phyloP scores from a whole-genome alignment of 371 early-diverging fungal species.

The Blakeslea trispora region DNA sequence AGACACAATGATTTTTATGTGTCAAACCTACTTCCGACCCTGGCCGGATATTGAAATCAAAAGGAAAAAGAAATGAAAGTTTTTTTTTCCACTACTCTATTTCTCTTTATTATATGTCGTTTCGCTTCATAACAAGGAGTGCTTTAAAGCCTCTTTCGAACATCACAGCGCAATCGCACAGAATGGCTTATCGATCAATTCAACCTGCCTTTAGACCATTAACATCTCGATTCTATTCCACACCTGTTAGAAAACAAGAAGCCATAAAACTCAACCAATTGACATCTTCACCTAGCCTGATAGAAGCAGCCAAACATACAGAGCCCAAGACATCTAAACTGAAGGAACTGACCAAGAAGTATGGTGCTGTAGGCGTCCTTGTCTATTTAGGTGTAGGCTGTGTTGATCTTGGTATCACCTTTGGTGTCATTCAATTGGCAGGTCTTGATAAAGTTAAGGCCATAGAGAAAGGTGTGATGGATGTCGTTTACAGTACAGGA shows the following conservation, averaged over 20 bases:
- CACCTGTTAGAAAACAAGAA: constrained; percentile 9
- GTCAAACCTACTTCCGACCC: constrained; percentile 7
- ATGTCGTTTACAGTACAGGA: constrained; percentile 16
- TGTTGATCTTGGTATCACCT: constrained; percentile 40
- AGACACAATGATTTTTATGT: not conserved
- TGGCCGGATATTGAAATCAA: constrained; percentile 2
- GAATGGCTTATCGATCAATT: no score
- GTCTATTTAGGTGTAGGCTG: constrained; percentile 47
- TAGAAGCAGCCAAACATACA: constrained; percentile 19
- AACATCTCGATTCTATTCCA: constrained; percentile 12
- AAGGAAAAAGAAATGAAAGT: not conserved
- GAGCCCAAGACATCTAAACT: constrained; percentile 22
- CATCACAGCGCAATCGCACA: not conserved
- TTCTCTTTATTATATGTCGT: not conserved
- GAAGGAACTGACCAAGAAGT: constrained; percentile 31
- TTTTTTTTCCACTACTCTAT: not conserved
- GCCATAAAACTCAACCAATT: constrained; percentile 14
- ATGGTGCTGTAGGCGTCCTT: constrained; percentile 44
- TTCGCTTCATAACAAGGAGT: not conserved
- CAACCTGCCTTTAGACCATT: no score
- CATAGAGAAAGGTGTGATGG: constrained; percentile 33
- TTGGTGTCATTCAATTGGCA: constrained; percentile 39
- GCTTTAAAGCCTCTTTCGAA: not conserved
- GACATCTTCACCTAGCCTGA: constrained; percentile 21
- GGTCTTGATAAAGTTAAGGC: constrained; percentile 46